Evolutionary conservation across 306 rosid genomes (phyloP).

Genomic region (Vigna mungo): DNA sequence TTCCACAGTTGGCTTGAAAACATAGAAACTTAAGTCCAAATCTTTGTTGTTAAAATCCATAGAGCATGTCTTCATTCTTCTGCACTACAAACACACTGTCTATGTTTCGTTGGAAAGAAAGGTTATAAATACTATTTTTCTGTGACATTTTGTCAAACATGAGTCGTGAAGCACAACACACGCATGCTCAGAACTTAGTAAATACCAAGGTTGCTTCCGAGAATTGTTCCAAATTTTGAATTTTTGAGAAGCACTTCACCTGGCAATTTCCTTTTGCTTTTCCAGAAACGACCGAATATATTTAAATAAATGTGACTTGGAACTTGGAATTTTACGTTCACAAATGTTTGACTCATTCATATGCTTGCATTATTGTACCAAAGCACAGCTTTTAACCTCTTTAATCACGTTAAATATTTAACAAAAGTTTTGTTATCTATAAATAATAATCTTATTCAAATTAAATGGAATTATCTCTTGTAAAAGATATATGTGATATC

Average conservation of each 20-base stretch:
- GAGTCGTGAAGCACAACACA: conserved; percentile 24
- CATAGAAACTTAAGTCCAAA: conserved; percentile 60
- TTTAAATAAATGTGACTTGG: conserved; percentile 38
- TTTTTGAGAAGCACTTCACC: conserved; percentile 31
- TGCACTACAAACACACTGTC: neutral
- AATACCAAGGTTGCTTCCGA: conserved; percentile 33
- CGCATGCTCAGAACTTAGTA: conserved; percentile 17
- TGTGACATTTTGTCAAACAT: neutral
- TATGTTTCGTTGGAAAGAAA: conserved; percentile 9
- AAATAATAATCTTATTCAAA: too few species aligned
- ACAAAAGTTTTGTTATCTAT: too few species aligned
- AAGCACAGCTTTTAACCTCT: neutral
- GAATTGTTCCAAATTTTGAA: conserved; percentile 45
- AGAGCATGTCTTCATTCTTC: conserved; percentile 57
- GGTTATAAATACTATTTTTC: conserved; percentile 13
- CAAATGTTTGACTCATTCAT: conserved; percentile 44
- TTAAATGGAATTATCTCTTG: too few species aligned
- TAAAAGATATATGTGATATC: too few species aligned
- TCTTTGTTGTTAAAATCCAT: conserved; percentile 64
- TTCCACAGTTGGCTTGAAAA: conserved; percentile 77
- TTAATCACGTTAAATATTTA: too few species aligned
- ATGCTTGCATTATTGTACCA: conserved; percentile 20
- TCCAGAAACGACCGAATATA: conserved; percentile 14
- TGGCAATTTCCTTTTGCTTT: conserved; percentile 30
- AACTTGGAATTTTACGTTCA: conserved; percentile 38